A percentile compares a stretch with the other conserved stretches of the same genome.
These are phyloP conservation scores for Trametes coccinea DNA, from an alignment of 768 basidiomycete genomes.

Conservation along the genomic window DNA sequence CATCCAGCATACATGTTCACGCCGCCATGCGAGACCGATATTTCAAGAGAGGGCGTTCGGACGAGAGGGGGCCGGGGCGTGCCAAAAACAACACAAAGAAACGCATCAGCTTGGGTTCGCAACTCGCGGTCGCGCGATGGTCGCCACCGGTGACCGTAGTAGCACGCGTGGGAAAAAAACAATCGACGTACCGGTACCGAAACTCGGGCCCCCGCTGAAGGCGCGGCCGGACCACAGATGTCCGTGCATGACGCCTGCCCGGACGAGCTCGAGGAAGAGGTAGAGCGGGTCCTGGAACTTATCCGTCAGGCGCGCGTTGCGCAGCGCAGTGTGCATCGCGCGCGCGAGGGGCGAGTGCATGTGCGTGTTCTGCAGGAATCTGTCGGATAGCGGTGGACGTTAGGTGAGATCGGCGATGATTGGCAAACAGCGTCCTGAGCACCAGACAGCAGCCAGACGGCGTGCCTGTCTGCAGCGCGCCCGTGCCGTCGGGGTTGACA, in stretches of 20 bases:
- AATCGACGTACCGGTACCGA: constrained; percentile 72
- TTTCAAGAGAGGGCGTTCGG: no score
- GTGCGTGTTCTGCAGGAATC: constrained; percentile 88
- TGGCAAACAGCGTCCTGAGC: neutral
- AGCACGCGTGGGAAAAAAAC: constrained; percentile 32
- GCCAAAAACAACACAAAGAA: constrained; percentile 14
- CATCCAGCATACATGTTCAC: neutral
- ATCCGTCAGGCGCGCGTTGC: constrained; percentile 83
- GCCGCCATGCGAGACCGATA: no score
- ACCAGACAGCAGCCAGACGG: neutral
- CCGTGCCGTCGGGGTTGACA: neutral
- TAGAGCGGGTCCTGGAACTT: constrained; percentile 98
- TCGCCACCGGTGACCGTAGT: constrained; percentile 17
- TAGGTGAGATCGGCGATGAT: neutral
- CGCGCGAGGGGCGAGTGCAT: constrained; percentile 87
- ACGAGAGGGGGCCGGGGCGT: neutral
- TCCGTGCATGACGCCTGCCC: constrained; percentile 97
- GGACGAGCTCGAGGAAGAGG: constrained; percentile 90
- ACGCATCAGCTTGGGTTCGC: constrained; percentile 24
- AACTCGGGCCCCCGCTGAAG: constrained; percentile 93
- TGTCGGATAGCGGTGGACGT: constrained; percentile 33
- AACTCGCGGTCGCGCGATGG: constrained; percentile 6
- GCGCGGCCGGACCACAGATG: constrained; percentile 86
- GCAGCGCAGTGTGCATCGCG: constrained; percentile 85
- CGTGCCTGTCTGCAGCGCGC: neutral